Conservation (phyloP, 345 rosid genomes). For the Alliaria petiolata region DNA sequence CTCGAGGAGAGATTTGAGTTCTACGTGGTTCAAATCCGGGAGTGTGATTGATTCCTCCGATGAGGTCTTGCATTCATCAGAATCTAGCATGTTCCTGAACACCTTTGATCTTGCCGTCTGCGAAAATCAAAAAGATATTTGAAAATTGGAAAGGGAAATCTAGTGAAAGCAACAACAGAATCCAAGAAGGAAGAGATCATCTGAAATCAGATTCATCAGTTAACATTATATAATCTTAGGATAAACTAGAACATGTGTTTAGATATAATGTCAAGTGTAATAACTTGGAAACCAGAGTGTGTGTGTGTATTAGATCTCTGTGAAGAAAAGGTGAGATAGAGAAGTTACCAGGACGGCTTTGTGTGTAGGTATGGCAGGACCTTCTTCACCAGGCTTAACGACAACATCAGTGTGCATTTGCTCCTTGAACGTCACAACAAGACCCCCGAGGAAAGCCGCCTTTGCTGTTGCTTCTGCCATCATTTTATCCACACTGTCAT, state of each 20-base stretch:
- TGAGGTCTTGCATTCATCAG: conserved; percentile 35
- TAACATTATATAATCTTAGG: too few species aligned
- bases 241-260: too few species aligned
- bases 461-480: conserved; percentile 20
- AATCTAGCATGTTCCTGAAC: conserved; percentile 29
- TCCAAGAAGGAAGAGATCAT: too few species aligned
- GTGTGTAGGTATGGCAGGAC: conserved; percentile 17
- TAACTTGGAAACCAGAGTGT: too few species aligned
- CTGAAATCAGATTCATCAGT: too few species aligned
- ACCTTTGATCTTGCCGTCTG: conserved; percentile 33
- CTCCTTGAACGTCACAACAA: conserved; percentile 18
- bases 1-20: conserved; percentile 25
- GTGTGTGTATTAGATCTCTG: too few species aligned
- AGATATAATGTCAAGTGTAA: too few species aligned
- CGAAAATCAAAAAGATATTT: not conserved
- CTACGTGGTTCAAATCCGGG: conserved; percentile 11
- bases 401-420: conserved; percentile 30
- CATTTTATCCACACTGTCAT: not conserved
- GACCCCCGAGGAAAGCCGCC: conserved; percentile 19
- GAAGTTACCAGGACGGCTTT: conserved; percentile 18
- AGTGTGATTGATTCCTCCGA: conserved; percentile 20
- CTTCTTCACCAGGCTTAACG: conserved; percentile 8
- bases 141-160: too few species aligned
- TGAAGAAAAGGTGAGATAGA: not conserved
- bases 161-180: too few species aligned